Base-by-base conservation (phyloP, 305 asterid genomes). In the Caryopteris hybrid region DNA sequence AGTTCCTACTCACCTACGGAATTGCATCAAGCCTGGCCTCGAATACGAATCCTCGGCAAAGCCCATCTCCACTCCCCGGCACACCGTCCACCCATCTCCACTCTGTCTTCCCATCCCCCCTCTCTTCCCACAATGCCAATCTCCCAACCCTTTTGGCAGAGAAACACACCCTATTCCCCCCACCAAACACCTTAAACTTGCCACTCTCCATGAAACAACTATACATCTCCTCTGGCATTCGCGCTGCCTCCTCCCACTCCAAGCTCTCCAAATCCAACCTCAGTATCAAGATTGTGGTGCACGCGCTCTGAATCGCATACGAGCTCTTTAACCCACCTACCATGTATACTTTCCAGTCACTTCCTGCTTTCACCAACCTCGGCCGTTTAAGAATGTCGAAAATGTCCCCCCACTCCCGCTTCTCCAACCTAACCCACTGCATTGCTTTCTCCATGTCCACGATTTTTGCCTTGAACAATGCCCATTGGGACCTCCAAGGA, bases 401-500 rank as follows among this genome's bases (percentile, higher is more conserved):
- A 69, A 93, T 84, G 52, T 88, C 96, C 22, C 95, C 95, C 96
- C 97, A 93, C 56, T 90, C 94, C n/a, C 79, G 85, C 78, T 76
- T 87, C 43, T 88, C 95, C 36, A 90, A 74, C 74, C 96, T 71
- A 27, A 66, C 84, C 99, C 99, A 93, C 51, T 75, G 88, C 86
- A 90, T 85, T 5, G 79, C 64, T 41, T 79, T 81, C 62, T 82
- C 86, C 77, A 77, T 78, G 60, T 71, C 81, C 36, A 65, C 80
- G 25, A 80, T 76, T 38, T 81, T 86, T 7, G 92, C 82, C 78
- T 62, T 90, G 59, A 88, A 93, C 88, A 93, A 75, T 41, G 92
- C 90, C 99, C 97, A 93, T n/a, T 93, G 99, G 0, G 96, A 85
- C 57, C 99, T 68, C 97, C 99, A 93, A 3, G 99, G 97, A 5